phyloP scores from a whole-genome alignment of 2,329 filamentous ascomycete species.

The Xylariaceae sp. region DNA sequence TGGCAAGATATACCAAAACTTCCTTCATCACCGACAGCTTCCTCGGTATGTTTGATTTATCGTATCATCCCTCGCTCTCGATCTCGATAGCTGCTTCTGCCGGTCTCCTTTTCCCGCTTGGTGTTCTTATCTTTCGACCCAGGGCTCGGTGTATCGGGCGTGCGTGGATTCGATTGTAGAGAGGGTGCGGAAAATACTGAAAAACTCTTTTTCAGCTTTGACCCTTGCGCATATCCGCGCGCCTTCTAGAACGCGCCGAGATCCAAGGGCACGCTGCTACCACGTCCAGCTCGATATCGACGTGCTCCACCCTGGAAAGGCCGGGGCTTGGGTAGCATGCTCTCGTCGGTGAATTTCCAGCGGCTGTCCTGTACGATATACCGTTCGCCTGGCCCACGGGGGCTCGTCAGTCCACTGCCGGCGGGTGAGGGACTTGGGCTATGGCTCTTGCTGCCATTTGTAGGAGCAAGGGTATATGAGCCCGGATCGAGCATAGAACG shows the following conservation, averaged over 20 bases:
- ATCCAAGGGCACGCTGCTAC: constrained; percentile 90
- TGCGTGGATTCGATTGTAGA: not conserved
- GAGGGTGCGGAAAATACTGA: not conserved
- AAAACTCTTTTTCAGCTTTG: not conserved
- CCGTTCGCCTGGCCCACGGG: constrained; percentile 26
- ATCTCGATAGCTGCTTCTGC: no score
- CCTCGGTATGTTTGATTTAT: no score
- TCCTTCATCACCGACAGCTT: no score
- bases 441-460: constrained; percentile 50
- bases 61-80: no score
- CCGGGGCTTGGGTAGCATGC: constrained; percentile 76
- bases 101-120: no score
- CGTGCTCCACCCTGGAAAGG: constrained; percentile 71
- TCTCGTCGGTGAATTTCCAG: constrained; percentile 85
- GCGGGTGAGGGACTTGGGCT: constrained; percentile 42
- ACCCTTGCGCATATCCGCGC: not conserved
- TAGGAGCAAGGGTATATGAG: constrained; percentile 64
- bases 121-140: no score
- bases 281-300: constrained; percentile 83
- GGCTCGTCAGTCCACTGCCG: constrained; percentile 27
- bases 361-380: constrained; percentile 69
- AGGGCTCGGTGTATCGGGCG: constrained; percentile 1
- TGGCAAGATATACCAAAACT: no score
- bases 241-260: constrained; percentile 52
- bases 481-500: constrained; percentile 67